Percentiles rank a stretch among this genome's conserved stretches.
Evolutionary conservation across 768 basidiomycete genomes (phyloP).

Genomic region (Pleurotus djamor): DNA sequence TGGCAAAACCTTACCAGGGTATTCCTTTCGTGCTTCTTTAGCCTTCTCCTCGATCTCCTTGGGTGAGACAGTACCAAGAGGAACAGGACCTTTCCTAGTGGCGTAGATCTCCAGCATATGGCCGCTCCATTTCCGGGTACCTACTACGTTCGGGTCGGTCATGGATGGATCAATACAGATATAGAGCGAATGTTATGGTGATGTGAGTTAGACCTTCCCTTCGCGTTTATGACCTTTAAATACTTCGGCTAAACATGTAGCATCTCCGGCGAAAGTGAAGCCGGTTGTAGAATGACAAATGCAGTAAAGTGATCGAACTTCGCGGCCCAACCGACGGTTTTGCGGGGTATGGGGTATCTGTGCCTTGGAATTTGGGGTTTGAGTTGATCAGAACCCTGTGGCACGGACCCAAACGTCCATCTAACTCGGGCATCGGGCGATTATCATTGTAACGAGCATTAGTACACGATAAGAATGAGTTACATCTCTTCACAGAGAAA

Average conservation of each 20-base stretch:
- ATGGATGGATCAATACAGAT: not conserved
- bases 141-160: conserved; percentile 3
- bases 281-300: no score
- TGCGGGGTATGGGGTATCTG: no score
- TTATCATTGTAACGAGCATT: no score
- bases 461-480: no score
- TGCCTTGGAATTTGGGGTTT: no score
- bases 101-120: conserved; percentile 39
- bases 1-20: conserved; percentile 39
- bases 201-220: not conserved
- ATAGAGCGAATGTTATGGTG: not conserved
- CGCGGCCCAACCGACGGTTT: no score
- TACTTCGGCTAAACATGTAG: not conserved
- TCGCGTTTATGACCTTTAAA: not conserved
- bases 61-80: conserved; percentile 58
- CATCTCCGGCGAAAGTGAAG: not conserved
- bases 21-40: conserved; percentile 56
- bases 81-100: conserved; percentile 34
- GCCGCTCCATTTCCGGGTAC: conserved; percentile 30
- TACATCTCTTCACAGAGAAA: no score
- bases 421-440: no score
- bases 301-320: no score
- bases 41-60: conserved; percentile 69
- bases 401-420: no score
- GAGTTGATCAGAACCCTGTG: no score